Evolutionary conservation across 768 basidiomycete species (phyloP).

Genomic region (Trametes cubensis): DNA sequence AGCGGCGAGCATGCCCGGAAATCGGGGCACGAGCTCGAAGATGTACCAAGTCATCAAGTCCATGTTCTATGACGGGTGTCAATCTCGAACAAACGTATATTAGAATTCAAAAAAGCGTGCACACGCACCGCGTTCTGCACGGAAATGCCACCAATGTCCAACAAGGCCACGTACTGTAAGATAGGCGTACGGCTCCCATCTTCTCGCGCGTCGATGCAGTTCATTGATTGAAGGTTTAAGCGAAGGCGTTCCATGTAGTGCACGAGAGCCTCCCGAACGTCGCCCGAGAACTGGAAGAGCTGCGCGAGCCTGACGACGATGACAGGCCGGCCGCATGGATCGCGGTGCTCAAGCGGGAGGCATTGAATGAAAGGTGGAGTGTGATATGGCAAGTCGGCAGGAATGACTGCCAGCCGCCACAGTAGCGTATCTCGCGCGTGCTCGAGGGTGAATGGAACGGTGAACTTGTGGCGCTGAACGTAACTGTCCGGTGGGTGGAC

Average conservation of each 20-base stretch:
- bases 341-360: slow-evolving; percentile 54
- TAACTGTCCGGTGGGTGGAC: slow-evolving; percentile 2
- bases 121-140: slow-evolving; percentile 57
- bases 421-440: slow-evolving; percentile 54
- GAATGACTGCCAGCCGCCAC: slow-evolving; percentile 59
- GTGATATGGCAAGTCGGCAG: slow-evolving; percentile 42
- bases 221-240: slow-evolving; percentile 54
- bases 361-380: slow-evolving; percentile 44
- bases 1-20: slow-evolving; percentile 77
- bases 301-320: slow-evolving; percentile 53
- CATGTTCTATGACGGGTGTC: slow-evolving; percentile 46
- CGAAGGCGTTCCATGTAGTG: slow-evolving; percentile 58
- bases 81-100: slow-evolving; percentile 2
- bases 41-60: slow-evolving; percentile 67
- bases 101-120: slow-evolving; percentile 3
- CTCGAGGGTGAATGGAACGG: slow-evolving; percentile 61
- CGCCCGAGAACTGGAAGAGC: slow-evolving; percentile 43
- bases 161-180: slow-evolving; percentile 66
- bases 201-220: slow-evolving; percentile 36
- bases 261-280: slow-evolving; percentile 47
- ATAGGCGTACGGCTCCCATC: slow-evolving; percentile 37
- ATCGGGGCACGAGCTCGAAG: slow-evolving; percentile 67
- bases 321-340: slow-evolving; percentile 69
- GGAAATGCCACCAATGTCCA: slow-evolving; percentile 63
- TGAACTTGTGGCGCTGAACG: slow-evolving; percentile 67